These are phyloP conservation scores for Myriosclerotinia scirpicola DNA, from an alignment of 2,329 filamentous ascomycete species.

Conservation along the genomic window DNA sequence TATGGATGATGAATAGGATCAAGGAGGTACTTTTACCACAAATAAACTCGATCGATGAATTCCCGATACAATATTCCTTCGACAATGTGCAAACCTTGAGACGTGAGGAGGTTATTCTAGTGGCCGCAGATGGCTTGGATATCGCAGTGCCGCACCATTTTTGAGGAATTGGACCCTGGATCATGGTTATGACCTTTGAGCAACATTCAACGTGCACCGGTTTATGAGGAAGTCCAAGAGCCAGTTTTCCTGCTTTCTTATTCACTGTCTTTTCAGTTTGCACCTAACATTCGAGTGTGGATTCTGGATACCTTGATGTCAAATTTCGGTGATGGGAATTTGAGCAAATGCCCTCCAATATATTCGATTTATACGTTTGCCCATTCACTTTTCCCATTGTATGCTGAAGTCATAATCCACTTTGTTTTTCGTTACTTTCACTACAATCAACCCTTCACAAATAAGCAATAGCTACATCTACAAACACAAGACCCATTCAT, in stretches of 20 bases:
- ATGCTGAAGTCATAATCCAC: not conserved
- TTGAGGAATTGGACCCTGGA: conserved; percentile 7
- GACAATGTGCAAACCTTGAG: conserved; percentile 21
- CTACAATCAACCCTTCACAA: not conserved
- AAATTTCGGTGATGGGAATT: not conserved
- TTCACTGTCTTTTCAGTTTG: not conserved
- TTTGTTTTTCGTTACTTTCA: not conserved
- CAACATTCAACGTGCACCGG: not conserved
- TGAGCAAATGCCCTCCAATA: not conserved
- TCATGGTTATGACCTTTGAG: not conserved
- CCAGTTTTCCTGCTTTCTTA: not conserved
- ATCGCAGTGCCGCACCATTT: not conserved
- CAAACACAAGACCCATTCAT: not conserved
- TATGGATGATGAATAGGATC: conserved; percentile 19
- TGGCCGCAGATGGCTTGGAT: not conserved
- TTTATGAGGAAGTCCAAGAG: not conserved
- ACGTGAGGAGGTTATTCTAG: not conserved
- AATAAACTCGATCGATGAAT: conserved; percentile 19
- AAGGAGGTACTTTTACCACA: conserved; percentile 24
- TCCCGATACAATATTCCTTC: conserved; percentile 12
- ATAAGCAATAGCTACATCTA: not conserved
- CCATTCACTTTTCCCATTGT: conserved; percentile 1
- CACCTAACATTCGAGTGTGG: conserved; percentile 6
- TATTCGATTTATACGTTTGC: not conserved
- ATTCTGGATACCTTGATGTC: not conserved